Percentiles rank a stretch among this genome's conserved stretches.
phyloP scores from a whole-genome alignment of 148 eudicot species.

The Nepenthes gracilis region DNA sequence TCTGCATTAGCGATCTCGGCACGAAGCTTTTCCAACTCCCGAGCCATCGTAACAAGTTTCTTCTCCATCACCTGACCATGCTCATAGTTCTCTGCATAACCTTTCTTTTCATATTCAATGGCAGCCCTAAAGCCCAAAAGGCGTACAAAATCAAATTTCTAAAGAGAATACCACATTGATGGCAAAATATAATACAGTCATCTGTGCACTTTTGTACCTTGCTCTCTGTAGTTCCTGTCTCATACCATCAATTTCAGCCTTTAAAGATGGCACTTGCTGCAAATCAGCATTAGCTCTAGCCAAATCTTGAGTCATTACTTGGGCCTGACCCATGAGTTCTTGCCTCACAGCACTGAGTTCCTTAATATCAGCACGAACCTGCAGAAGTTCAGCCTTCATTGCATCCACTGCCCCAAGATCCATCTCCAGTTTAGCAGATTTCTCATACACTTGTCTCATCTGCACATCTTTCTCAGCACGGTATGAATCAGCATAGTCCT shows the following conservation, averaged over 20 bases:
- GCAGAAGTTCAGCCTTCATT: conserved; percentile 67
- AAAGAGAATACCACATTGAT: background rate
- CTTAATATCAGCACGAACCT: conserved; percentile 58
- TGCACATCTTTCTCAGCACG: conserved; percentile 61
- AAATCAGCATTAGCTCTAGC: conserved; percentile 57
- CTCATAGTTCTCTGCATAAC: conserved; percentile 81
- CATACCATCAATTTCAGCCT: conserved; percentile 65
- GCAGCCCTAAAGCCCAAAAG: conserved; percentile 56
- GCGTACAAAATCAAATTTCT: conserved; percentile 1
- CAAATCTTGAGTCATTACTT: conserved; percentile 73
- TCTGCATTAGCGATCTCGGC: conserved; percentile 93
- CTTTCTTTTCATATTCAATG: conserved; percentile 88
- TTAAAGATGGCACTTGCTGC: conserved; percentile 66
- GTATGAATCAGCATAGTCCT: conserved; percentile 42
- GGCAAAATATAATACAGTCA: background rate
- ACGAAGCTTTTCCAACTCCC: conserved; percentile 92
- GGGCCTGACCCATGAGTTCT: conserved; percentile 59
- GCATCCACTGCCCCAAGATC: conserved; percentile 58
- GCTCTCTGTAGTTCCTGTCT: conserved; percentile 70
- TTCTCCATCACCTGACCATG: conserved; percentile 86
- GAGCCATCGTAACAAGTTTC: conserved; percentile 70
- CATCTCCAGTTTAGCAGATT: conserved; percentile 65
- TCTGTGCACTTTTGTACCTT: conserved; percentile 31
- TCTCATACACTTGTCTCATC: conserved; percentile 67
- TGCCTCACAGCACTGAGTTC: conserved; percentile 59